Percentiles rank a stretch among this genome's conserved stretches.
These are phyloP conservation scores for Pestalotiopsis sp. DNA, from an alignment of 2,329 filamentous ascomycete genomes.

Conservation along the genomic window DNA sequence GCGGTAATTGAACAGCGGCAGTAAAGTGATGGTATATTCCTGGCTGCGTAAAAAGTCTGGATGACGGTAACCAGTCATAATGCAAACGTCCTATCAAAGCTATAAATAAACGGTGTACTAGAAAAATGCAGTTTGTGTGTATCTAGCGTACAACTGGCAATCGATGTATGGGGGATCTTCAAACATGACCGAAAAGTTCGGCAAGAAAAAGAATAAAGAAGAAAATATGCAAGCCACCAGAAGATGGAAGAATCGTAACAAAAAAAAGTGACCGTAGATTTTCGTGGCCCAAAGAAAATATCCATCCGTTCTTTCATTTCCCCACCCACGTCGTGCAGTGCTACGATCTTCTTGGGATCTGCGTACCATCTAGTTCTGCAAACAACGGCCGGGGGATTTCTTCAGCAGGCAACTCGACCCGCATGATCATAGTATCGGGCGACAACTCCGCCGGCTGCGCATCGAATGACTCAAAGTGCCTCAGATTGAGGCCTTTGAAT, in stretches of 20 bases:
- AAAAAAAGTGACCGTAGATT: neutral
- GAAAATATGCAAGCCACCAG: neutral
- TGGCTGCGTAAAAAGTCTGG: neutral
- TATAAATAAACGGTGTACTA: neutral
- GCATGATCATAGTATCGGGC: conserved; percentile 4
- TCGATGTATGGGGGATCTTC: neutral
- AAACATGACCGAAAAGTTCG: neutral
- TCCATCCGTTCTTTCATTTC: neutral
- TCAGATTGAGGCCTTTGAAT: neutral
- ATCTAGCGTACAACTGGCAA: neutral
- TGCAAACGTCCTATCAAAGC: neutral
- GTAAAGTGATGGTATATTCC: neutral
- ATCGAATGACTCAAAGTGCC: neutral
- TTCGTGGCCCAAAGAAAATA: neutral
- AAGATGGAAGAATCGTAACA: neutral
- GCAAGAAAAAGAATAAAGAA: neutral
- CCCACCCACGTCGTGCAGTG: neutral
- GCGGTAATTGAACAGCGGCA: no score
- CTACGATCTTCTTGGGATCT: conserved; percentile 1
- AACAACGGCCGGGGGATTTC: neutral
- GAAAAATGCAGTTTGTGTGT: neutral
- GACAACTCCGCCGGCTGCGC: conserved; percentile 5
- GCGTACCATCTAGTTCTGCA: neutral
- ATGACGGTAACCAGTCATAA: no score
- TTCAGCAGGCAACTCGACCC: conserved; percentile 6